Evolutionary conservation across 306 rosid genomes (phyloP).

Genomic region (Vicia villosa): DNA sequence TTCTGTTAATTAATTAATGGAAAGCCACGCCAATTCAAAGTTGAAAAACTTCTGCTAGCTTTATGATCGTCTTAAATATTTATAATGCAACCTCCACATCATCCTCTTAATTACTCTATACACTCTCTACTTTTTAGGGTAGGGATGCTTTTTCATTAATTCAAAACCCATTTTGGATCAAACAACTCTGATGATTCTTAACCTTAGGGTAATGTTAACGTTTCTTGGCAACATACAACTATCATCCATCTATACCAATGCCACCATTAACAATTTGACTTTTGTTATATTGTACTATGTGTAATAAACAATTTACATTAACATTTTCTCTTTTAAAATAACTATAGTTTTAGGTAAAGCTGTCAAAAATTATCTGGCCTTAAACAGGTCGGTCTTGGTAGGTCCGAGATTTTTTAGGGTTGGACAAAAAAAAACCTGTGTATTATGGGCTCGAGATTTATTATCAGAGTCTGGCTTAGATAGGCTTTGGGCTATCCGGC

Average conservation of each 20-base stretch:
- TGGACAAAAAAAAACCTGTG: too few species aligned
- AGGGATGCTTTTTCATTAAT: constrained; percentile 36
- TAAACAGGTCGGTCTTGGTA: too few species aligned
- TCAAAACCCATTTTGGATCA: constrained; percentile 14
- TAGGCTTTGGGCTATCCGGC: too few species aligned
- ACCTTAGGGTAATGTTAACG: not conserved
- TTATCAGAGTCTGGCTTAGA: too few species aligned
- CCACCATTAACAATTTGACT: not conserved
- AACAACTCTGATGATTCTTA: not conserved
- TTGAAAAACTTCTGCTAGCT: constrained; percentile 35
- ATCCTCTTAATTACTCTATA: constrained; percentile 45
- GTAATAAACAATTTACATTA: too few species aligned
- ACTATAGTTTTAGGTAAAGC: too few species aligned
- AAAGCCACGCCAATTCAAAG: constrained; percentile 30
- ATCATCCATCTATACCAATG: not conserved
- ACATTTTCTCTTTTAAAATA: too few species aligned
- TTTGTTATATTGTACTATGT: too few species aligned
- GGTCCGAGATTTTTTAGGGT: too few species aligned
- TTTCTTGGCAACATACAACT: not conserved
- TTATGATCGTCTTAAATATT: constrained; percentile 36
- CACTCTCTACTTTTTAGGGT: constrained; percentile 46
- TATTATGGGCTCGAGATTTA: too few species aligned
- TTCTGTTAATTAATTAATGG: constrained; percentile 45
- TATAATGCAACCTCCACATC: constrained; percentile 38
- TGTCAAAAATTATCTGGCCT: too few species aligned